Conservation (phyloP, 208 protist species). For the Trypanosoma melophagium region DNA sequence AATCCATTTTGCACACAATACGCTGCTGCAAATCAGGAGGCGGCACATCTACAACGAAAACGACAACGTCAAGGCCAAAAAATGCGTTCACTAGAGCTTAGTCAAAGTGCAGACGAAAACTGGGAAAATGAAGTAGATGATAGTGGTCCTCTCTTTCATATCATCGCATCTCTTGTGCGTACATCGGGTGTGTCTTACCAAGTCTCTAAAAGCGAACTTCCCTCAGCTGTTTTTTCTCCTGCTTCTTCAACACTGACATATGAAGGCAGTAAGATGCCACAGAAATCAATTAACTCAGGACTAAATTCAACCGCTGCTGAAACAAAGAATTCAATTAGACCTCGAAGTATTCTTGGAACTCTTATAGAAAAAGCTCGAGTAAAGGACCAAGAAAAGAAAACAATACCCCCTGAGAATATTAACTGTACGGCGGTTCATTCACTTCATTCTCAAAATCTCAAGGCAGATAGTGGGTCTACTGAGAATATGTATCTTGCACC, state of each 20-base stretch:
- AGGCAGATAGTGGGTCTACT: too few species aligned
- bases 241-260: background rate
- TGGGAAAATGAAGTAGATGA: constrained; percentile 4
- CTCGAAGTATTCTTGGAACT: constrained; percentile 15
- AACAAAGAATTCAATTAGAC: background rate
- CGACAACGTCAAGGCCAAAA: background rate
- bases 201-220: background rate
- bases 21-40: constrained; percentile 10
- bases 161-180: constrained; percentile 20
- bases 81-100: background rate
- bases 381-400: constrained; percentile 6
- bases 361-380: constrained; percentile 25
- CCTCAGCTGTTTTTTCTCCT: background rate
- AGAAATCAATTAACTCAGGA: background rate
- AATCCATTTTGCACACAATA: constrained; percentile 30
- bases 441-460: background rate
- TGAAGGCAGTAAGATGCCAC: too few species aligned
- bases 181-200: constrained; percentile 11
- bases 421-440: background rate
- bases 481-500: background rate
- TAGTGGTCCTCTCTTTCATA: constrained; percentile 1
- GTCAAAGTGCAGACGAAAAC: background rate
- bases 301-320: background rate
- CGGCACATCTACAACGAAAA: constrained; percentile 10
- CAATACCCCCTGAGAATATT: background rate